Evolutionary conservation across 1,284 basidiomycete genomes (phyloP).

Genomic region (Tilletia walkeri): DNA sequence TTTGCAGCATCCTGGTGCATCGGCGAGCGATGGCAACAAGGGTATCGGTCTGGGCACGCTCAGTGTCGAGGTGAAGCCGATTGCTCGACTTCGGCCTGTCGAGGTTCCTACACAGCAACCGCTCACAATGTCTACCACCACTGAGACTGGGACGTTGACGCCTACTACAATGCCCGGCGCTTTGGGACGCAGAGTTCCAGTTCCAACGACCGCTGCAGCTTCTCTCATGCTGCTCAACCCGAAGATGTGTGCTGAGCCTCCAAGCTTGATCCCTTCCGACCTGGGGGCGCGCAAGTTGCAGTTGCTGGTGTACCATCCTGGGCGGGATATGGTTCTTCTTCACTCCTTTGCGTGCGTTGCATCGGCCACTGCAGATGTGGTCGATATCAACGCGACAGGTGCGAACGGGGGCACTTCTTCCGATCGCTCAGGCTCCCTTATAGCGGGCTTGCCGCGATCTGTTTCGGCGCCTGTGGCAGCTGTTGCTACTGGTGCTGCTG

Average conservation of each 20-base stretch:
- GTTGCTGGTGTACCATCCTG: background rate
- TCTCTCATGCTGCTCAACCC: too few relatives aligned
- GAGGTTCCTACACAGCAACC: background rate
- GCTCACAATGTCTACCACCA: too few relatives aligned
- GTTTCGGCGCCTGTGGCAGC: background rate
- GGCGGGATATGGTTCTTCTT: background rate
- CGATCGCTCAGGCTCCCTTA: background rate
- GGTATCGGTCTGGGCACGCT: background rate
- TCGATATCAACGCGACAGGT: background rate
- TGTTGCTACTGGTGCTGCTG: background rate
- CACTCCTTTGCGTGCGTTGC: background rate
- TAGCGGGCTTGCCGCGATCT: background rate
- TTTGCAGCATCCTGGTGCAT: conserved; percentile 18
- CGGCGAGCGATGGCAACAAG: background rate
- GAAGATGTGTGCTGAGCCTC: too few relatives aligned
- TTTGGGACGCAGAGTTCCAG: too few relatives aligned
- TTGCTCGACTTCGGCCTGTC: background rate
- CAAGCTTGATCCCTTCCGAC: too few relatives aligned
- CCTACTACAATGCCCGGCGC: too few relatives aligned
- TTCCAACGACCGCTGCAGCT: too few relatives aligned
- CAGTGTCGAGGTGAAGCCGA: background rate
- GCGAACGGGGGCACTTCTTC: background rate
- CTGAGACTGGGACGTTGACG: too few relatives aligned
- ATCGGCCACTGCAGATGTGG: background rate
- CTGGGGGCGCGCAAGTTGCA: background rate